Base-by-base conservation (phyloP, 345 rosid genomes). In the Salix brachista region DNA sequence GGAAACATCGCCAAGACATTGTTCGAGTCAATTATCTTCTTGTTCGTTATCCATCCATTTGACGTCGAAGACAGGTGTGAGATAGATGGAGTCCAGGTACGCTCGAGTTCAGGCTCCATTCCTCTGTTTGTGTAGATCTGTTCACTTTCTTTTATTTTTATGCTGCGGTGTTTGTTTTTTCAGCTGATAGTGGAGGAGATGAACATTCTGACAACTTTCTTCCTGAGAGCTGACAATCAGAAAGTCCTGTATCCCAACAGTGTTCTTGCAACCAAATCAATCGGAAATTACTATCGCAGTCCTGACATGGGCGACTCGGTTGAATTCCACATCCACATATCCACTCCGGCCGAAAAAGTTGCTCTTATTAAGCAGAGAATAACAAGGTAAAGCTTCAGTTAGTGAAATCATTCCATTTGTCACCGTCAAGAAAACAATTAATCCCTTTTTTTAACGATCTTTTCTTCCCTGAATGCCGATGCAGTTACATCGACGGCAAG, bases 61-160 rank as follows among this genome's bases (percentile, higher is more conserved):
- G 99, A 96, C 72, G 99, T 96, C 1, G 97, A 98, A 2, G 99
- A 96, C 44, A 75, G 97, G 21, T 93, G 99, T 19, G 98, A 93
- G 84, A 79, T 93, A 0, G 94, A 96, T 23, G 88, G 92, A n/a
- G 81, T 77, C 4, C 94, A 93, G 96, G 99, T 95, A 83, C n/a
- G 7, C 23, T 10, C n/a, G 5, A 41, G n/a, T 19, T 36, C 42
- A 4, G n/a, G 25, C 3, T 56, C 19, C 46, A 21, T 54, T 17
- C 21, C 11, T 8, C 1, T 2, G 23, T 13, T 8, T 32, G n/a
- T 34, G 26, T 5, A 34, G 65, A 21, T 25, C 21, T 60, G 18
- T 12, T 4, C 18, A 46, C 14, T 46, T 46, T 46, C 52, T 46
- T 14, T 46, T 4, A 21, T 19, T 21, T 36, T 60, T 60, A 25